phyloP scores from a whole-genome alignment of 192 early-diverging fungal species.

The Umbelopsis ramanniana region DNA sequence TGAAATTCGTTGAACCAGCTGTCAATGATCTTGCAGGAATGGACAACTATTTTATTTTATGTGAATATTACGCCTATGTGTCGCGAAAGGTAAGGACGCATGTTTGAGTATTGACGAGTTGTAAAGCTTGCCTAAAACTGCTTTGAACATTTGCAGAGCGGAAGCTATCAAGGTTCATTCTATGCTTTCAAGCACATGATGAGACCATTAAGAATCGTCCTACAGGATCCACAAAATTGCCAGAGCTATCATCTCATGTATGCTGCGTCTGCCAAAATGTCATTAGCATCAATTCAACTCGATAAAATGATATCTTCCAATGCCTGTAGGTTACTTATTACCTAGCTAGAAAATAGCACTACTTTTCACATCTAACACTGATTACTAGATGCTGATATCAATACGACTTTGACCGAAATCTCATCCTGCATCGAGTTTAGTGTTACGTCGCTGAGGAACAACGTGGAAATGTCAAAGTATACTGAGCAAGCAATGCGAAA shows the following conservation, averaged over 20 bases:
- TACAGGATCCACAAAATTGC: background rate
- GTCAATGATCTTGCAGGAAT: conserved; percentile 23
- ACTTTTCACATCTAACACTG: too few species aligned
- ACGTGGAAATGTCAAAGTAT: conserved; percentile 9
- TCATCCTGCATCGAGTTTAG: conserved; percentile 18
- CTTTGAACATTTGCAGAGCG: background rate
- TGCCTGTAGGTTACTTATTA: conserved; percentile 24
- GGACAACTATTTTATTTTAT: conserved; percentile 38
- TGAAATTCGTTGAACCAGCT: conserved; percentile 23
- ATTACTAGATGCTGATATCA: conserved; percentile 28
- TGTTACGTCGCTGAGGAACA: background rate
- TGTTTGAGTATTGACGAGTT: background rate
- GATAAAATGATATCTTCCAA: conserved; percentile 26
- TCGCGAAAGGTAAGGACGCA: conserved; percentile 46
- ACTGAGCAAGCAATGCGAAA: conserved; percentile 26
- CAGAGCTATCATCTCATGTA: conserved; percentile 28
- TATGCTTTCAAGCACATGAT: conserved; percentile 35
- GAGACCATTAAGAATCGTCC: conserved; percentile 13
- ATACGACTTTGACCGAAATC: conserved; percentile 23
- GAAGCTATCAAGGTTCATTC: conserved; percentile 28
- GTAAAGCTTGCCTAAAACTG: background rate
- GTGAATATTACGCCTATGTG: conserved; percentile 45
- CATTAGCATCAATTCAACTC: conserved; percentile 26
- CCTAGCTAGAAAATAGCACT: background rate
- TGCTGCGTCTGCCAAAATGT: conserved; percentile 26